Base-by-base conservation (phyloP, 2,329 filamentous ascomycete genomes). In the Xylaria hypoxylon region DNA sequence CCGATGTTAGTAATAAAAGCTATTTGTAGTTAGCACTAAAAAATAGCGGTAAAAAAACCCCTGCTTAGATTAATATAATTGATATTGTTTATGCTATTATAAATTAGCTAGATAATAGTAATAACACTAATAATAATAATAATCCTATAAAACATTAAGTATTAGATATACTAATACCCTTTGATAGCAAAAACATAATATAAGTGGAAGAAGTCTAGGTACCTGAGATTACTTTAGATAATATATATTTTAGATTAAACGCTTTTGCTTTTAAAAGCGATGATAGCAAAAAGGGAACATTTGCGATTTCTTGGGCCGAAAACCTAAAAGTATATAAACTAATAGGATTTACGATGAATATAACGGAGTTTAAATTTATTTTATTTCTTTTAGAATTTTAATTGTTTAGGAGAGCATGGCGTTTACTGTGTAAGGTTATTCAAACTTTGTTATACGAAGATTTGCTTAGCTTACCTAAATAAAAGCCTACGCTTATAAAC, bases 301-400 rank as follows among this genome's bases (percentile, higher is more conserved):
- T 31, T 31, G 24, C 7, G 17, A 50, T 28, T n/a, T n/a, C n/a
- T n/a, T n/a, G n/a, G n/a, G n/a, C n/a, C n/a, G n/a, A 51, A n/a
- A 51, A 51, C 13, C 10, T 51, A n/a, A 33, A 51, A 33, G 10
- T 31, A 13, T 33, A 33, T 33, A 7, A 51, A 5, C 26, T 33
- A 33, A 13, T 5, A 7, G 19, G 19, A 2, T 33, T 33, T 51
- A 51, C 15, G n/a, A 51, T 51, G n/a, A 51, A 10, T 2, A 17
- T 5, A 19, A 51, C 15, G 8, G n/a, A 51, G 26, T 51, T 51
- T 51, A 51, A 51, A 33, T 51, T 51, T 19, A 17, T 6, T 15
- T 26, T 51, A 47, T 51, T 51, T 33, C n/a, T 51, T 51, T 51
- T n/a, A n/a, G n/a, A 51, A 5, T 51, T 51, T 19, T 6, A 51